Evolutionary conservation across 1,284 basidiomycete species (phyloP), one percentile per base, ranked within the genome.

Genomic region (Leccinum griseonigrum): DNA sequence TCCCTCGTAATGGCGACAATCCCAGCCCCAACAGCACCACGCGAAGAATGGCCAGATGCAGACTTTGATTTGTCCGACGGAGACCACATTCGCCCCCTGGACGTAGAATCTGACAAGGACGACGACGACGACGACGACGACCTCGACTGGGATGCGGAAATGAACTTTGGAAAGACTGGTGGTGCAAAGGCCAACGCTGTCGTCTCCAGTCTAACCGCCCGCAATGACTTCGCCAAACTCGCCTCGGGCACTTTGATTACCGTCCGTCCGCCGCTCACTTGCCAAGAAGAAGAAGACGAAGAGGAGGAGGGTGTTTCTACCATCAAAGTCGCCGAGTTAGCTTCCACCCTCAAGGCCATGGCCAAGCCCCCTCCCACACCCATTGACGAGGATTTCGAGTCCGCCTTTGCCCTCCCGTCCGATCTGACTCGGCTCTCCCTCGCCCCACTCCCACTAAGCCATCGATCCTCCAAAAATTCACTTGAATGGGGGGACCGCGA

Each of bases 401-500:
- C 84, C 62, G 92, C 83, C 56, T 91, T 94, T 70, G 83, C 87
- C 14, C 80, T 94, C 31, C 92, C 92, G 40, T 82, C 82, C 53
- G 86, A 91, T 72, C 82, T 93, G 60, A 90, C 88, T 14, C 86
- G 83, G 67, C 82, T 93, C 51, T 93, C 91, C 29, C 84, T 93
- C 54, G 85, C 86, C 51, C 88, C 90, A 61, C 78, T 88, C 63
- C 84, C 87, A 32, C 82, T 91, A 34, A 83, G 80, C 66, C 88
- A 89, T 69, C 84, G 88, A 56, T 82, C 86, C 10, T 92, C 91
- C 61, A 92, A 91, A 76, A 84, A 84, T 57, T 92, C 91, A 1
- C 79, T 92, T 29, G 90, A 92, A 75, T 92, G 90, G 89, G 87
- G 88, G 38, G 90, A 92, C 76, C 88, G 85, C 73, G 89, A 92